Evolutionary conservation across 345 rosid species (phyloP).

Genomic region (Citrus hindsii): DNA sequence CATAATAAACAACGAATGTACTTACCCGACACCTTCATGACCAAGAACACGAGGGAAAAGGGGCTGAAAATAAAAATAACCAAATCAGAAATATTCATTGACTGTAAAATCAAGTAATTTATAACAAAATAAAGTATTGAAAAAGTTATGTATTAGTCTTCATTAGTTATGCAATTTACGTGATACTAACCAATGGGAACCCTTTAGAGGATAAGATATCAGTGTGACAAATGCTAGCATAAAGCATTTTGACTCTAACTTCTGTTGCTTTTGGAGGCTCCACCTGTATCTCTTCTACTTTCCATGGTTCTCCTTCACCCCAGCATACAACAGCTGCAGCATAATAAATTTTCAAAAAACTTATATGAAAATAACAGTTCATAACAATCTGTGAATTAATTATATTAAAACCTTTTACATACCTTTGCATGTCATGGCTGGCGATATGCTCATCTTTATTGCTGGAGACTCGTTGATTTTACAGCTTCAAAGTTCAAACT

Average conservation of each 20-base stretch:
- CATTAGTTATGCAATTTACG: too few species aligned
- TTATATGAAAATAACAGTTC: neutral
- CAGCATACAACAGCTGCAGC: neutral
- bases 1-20: too few species aligned
- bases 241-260: conserved; percentile 62
- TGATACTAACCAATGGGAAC: conserved; percentile 29
- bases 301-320: neutral
- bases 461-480: neutral
- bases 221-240: conserved; percentile 64
- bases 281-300: neutral
- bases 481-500: neutral
- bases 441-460: neutral
- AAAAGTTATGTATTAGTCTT: too few species aligned
- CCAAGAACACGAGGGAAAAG: conserved; percentile 68
- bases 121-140: neutral
- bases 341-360: neutral
- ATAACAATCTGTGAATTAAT: too few species aligned
- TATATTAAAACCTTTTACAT: neutral
- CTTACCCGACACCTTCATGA: conserved; percentile 80
- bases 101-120: too few species aligned
- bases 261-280: conserved; percentile 48
- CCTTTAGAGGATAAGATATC: conserved; percentile 31
- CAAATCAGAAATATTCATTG: neutral
- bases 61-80: conserved; percentile 17
- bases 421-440: neutral